Evolutionary conservation across 768 basidiomycete genomes (phyloP), one percentile per base, ranked within the genome.

Genomic region (Rhodotorula taiwanensis): DNA sequence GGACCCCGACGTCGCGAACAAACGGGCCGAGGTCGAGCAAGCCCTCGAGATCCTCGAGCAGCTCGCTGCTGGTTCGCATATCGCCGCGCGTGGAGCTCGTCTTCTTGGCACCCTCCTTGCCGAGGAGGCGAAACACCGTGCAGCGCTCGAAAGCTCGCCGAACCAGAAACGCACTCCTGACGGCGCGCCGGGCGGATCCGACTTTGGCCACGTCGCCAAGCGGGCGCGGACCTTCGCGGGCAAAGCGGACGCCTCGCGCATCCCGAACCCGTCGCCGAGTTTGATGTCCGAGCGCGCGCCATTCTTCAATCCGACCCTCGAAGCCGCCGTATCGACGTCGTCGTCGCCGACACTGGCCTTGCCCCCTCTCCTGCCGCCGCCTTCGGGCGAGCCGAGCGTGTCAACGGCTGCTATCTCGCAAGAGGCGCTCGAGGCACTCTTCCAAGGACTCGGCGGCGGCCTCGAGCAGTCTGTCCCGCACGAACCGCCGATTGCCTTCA

Each of bases 61-160:
- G 33, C 31, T 49, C 48, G 30, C 51, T 39, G 18, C 28, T 28
- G 11, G 42, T 16, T 51, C 45, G 21, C 41, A 52, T 23, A 70
- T 70, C 48, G 69, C 69, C 27, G 42, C 51, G 23, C 57, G 69
- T 20, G 69, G 69, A 2, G 64, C 60, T 9, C 49, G 59, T 34
- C 58, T 70, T 20, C 55, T 70, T 44, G 10, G 28, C 9, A 66
- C 69, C 30, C 58, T 70, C 5, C 64, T 70, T 20, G 61, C 54
- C 16, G 69, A 70, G 25, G 69, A 70, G 43, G 55, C 64, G 43
- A 60, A 60, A 52, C 64, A 63, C 16, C 64, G 64, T 14, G 57
- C 18, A 2, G 25, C 16, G 7, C 43, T 1, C 47, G 47, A 15
- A 58, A 50, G 41, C 52, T 9, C 33, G 20, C n/a, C n/a, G n/a